These are phyloP conservation scores for Fusarium pilosicola DNA, from an alignment of 2,329 filamentous ascomycete genomes.

Conservation along the genomic window DNA sequence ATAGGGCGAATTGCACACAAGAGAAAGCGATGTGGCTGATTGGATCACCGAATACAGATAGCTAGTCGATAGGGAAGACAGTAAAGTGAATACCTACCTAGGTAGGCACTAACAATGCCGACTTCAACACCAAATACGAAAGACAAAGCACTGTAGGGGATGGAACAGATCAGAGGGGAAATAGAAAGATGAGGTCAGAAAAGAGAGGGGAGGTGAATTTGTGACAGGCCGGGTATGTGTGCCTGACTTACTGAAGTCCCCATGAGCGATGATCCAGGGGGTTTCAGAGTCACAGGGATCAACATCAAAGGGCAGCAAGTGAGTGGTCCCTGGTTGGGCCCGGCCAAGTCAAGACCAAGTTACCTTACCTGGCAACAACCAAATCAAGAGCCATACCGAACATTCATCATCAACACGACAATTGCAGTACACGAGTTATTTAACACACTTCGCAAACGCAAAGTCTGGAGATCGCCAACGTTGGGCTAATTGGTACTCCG, in stretches of 20 bases:
- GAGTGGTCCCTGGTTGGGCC: conserved; percentile 19
- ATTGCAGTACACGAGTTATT: conserved; percentile 1
- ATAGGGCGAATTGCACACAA: not conserved
- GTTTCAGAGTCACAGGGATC: conserved; percentile 45
- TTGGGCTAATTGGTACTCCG: not conserved
- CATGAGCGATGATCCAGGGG: conserved; percentile 40
- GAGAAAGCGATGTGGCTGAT: conserved; percentile 6
- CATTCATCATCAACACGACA: conserved; percentile 8
- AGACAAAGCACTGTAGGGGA: conserved; percentile 1
- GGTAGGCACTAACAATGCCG: conserved; percentile 10
- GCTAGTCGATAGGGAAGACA: not conserved
- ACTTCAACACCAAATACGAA: not conserved
- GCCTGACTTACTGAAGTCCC: conserved; percentile 4
- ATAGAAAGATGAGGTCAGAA: conserved; percentile 23
- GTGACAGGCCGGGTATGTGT: conserved; percentile 9
- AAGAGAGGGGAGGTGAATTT: conserved; percentile 11
- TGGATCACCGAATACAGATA: not conserved
- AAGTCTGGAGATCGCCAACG: conserved; percentile 9
- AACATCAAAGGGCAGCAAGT: conserved; percentile 34
- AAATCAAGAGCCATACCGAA: conserved; percentile 11
- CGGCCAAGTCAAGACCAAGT: not conserved
- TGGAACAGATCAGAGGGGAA: conserved; percentile 6
- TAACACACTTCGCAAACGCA: conserved; percentile 12
- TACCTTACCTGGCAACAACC: conserved; percentile 18
- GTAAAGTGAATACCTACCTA: not conserved